A percentile compares a stretch with the other conserved stretches of the same genome.
Conservation (phyloP, 805 yeast genomes). For the Ogataea thermomethanolica region DNA sequence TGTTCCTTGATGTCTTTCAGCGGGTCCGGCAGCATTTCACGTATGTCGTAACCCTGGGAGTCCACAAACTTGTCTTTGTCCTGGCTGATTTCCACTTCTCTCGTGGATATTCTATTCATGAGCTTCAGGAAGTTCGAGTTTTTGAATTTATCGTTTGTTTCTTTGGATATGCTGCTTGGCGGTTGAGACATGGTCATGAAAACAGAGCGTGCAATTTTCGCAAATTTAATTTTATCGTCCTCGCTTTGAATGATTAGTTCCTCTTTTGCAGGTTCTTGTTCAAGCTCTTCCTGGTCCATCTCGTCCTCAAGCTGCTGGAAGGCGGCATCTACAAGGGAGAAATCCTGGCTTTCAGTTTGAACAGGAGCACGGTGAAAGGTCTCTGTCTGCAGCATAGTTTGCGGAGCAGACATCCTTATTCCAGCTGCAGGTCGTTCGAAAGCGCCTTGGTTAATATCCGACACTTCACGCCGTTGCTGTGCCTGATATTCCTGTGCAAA, state of each 20-base stretch:
- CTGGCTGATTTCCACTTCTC: slow-evolving; percentile 37
- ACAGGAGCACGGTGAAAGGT: neutral
- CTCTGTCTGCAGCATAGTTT: neutral
- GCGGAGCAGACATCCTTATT: slow-evolving; percentile 1
- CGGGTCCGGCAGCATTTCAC: slow-evolving; percentile 30
- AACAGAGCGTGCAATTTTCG: slow-evolving; percentile 38
- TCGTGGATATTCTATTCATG: slow-evolving; percentile 38
- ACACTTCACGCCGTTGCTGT: slow-evolving; percentile 9
- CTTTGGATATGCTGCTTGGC: slow-evolving; percentile 24
- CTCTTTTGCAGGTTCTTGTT: slow-evolving; percentile 11
- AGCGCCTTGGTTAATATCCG: slow-evolving; percentile 8
- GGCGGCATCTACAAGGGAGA: slow-evolving; percentile 25
- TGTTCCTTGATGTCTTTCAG: slow-evolving; percentile 24
- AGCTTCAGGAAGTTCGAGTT: slow-evolving; percentile 40
- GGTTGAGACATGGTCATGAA: slow-evolving; percentile 37
- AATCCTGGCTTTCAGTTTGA: neutral
- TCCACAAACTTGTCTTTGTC: slow-evolving; percentile 38
- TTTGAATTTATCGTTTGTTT: slow-evolving; percentile 36
- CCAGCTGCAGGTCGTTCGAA: slow-evolving; percentile 2
- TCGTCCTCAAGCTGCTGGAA: slow-evolving; percentile 31
- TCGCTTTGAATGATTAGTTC: slow-evolving; percentile 19
- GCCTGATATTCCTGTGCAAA: slow-evolving; percentile 9
- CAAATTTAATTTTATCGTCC: slow-evolving; percentile 35
- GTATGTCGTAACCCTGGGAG: slow-evolving; percentile 37
- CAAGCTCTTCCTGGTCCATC: slow-evolving; percentile 6